Evolutionary conservation across 306 rosid genomes (phyloP).

Genomic region (Acacia crassicarpa): DNA sequence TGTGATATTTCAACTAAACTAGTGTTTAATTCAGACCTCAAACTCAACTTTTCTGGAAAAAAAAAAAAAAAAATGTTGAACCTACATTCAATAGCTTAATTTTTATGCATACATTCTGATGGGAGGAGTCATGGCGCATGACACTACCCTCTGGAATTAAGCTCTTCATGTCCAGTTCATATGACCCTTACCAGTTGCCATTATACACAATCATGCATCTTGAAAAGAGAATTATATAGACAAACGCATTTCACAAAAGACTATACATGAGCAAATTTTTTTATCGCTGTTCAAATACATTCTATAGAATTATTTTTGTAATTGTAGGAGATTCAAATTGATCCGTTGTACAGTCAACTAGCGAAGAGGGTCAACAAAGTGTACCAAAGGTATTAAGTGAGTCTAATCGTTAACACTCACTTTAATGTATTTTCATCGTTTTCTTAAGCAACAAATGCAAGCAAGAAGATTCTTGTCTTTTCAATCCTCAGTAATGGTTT

Average conservation of each 20-base stretch:
- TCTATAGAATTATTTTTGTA: background rate
- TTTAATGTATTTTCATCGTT: background rate
- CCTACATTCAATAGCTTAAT: background rate
- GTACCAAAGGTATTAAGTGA: background rate
- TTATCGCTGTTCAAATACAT: background rate
- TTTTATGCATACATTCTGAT: background rate
- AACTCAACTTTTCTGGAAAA: background rate
- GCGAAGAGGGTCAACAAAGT: background rate
- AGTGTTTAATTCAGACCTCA: background rate
- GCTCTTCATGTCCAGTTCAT: too few relatives aligned
- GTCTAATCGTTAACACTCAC: background rate
- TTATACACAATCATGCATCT: too few relatives aligned
- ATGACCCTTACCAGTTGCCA: too few relatives aligned
- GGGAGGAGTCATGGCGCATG: background rate
- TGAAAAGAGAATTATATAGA: too few relatives aligned
- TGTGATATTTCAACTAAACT: background rate
- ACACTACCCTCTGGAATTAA: too few relatives aligned
- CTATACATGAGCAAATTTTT: background rate
- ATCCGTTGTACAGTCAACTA: background rate
- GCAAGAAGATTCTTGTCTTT: background rate
- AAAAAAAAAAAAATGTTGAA: background rate
- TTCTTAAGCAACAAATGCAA: background rate
- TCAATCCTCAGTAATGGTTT: background rate
- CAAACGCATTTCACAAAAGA: too few relatives aligned
- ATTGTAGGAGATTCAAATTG: background rate